A percentile compares a stretch with the other conserved stretches of the same genome.
Evolutionary conservation across 2,329 filamentous ascomycete genomes (phyloP).

Genomic region (Calonectria hawksworthii): DNA sequence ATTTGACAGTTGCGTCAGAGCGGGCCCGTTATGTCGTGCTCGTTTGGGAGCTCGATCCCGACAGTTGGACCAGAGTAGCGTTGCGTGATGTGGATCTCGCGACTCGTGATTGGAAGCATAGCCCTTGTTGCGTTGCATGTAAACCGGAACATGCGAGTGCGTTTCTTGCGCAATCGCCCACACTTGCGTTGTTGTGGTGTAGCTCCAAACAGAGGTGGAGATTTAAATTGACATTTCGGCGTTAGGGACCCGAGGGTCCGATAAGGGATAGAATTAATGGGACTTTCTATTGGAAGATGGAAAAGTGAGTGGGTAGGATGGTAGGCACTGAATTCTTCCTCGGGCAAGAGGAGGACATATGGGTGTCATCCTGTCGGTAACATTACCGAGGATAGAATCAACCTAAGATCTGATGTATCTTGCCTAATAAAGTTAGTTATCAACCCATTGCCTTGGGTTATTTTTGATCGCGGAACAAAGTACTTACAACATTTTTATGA

Average conservation of each 20-base stretch:
- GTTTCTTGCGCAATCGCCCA: background rate
- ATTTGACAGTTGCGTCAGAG: constrained; percentile 10
- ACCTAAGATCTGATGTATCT: too few relatives aligned
- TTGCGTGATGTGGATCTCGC: background rate
- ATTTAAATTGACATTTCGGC: background rate
- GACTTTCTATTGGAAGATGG: background rate
- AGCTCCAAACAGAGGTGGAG: background rate
- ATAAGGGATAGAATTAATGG: background rate
- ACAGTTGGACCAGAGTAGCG: background rate
- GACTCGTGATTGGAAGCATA: constrained; percentile 1
- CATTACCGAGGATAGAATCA: too few relatives aligned
- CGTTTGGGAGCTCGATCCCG: constrained; percentile 3
- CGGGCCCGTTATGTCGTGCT: constrained; percentile 16
- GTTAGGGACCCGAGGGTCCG: background rate
- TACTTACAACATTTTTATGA: too few relatives aligned
- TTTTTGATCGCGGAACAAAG: too few relatives aligned
- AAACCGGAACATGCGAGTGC: background rate
- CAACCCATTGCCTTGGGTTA: too few relatives aligned
- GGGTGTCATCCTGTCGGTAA: background rate
- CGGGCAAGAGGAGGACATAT: background rate
- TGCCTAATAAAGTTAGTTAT: too few relatives aligned
- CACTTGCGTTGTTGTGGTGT: background rate
- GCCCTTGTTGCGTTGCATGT: background rate
- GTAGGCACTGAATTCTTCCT: background rate
- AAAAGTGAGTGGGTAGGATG: background rate